Conservation (phyloP, 495 filamentous ascomycete species). For the Neurospora discreta region DNA sequence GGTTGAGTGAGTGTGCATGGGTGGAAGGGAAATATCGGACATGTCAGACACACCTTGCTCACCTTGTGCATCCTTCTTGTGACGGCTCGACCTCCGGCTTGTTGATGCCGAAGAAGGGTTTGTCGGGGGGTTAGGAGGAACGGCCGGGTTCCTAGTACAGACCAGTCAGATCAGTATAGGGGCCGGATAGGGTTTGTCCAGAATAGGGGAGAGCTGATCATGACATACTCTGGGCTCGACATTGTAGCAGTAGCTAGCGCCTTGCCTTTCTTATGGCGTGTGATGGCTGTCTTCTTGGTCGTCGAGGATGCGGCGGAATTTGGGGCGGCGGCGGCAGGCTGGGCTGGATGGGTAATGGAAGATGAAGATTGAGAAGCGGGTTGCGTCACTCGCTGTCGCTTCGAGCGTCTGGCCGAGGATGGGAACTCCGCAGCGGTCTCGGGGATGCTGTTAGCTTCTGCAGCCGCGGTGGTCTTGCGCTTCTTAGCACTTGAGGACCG, state of each 20-base stretch:
- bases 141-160: constrained; percentile 21
- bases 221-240: constrained; percentile 70
- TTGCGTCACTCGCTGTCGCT: constrained; percentile 37
- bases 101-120: constrained; percentile 38
- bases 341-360: constrained; percentile 1
- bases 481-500: constrained; percentile 25
- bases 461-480: constrained; percentile 24
- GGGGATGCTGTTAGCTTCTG: constrained; percentile 13
- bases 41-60: constrained; percentile 13
- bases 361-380: constrained; percentile 1
- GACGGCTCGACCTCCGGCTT: constrained; percentile 57
- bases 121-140: constrained; percentile 19
- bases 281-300: constrained; percentile 24
- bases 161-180: constrained; percentile 4
- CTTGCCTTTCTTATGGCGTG: constrained; percentile 53
- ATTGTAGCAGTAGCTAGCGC: constrained; percentile 46
- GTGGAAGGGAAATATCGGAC: not conserved
- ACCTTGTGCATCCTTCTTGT: constrained; percentile 44
- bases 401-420: constrained; percentile 38
- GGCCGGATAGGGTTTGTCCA: not conserved
- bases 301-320: constrained; percentile 10
- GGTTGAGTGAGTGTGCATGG: constrained; percentile 9
- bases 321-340: constrained; percentile 15
- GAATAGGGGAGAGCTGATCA: not conserved
- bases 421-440: constrained; percentile 18